A percentile compares a stretch with the other conserved stretches of the same genome.
phyloP scores from a whole-genome alignment of 306 rosid genomes.

The Vicia sativa region DNA sequence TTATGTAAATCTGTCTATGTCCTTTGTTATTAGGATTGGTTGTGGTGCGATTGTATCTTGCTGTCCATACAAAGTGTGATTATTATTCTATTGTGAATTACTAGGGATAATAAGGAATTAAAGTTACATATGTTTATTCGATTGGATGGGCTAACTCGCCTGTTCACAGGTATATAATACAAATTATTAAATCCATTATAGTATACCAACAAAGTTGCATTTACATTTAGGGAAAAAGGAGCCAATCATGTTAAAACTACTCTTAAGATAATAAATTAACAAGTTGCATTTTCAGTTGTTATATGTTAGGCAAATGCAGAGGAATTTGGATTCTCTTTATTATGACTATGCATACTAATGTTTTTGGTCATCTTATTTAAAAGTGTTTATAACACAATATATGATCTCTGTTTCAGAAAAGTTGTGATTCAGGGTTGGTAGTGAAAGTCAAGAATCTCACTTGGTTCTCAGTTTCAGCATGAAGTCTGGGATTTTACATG shows the following conservation, averaged over 20 bases:
- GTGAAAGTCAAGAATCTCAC: slow-evolving; percentile 13
- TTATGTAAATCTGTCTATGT: not conserved
- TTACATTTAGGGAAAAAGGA: not conserved
- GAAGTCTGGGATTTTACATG: slow-evolving; percentile 14
- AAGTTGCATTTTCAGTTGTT: slow-evolving; percentile 18
- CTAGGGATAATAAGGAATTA: too few relatives aligned
- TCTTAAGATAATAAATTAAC: not conserved
- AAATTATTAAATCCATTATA: too few relatives aligned
- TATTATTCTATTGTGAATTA: too few relatives aligned
- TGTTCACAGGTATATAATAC: too few relatives aligned
- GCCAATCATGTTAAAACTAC: slow-evolving; percentile 3
- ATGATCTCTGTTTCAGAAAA: slow-evolving; percentile 8
- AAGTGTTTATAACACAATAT: not conserved
- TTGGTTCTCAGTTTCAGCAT: slow-evolving; percentile 15
- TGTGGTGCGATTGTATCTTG: not conserved
- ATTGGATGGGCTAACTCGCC: too few relatives aligned
- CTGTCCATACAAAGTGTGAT: not conserved
- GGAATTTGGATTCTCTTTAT: slow-evolving; percentile 21
- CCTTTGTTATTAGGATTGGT: not conserved
- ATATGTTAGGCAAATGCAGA: not conserved
- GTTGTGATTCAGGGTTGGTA: not conserved
- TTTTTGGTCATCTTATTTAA: slow-evolving; percentile 8
- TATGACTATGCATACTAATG: slow-evolving; percentile 1
- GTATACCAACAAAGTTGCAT: too few relatives aligned
- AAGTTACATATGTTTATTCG: too few relatives aligned